Conservation (phyloP, 805 yeast genomes). For the Wickerhamomyces mucosus region DNA sequence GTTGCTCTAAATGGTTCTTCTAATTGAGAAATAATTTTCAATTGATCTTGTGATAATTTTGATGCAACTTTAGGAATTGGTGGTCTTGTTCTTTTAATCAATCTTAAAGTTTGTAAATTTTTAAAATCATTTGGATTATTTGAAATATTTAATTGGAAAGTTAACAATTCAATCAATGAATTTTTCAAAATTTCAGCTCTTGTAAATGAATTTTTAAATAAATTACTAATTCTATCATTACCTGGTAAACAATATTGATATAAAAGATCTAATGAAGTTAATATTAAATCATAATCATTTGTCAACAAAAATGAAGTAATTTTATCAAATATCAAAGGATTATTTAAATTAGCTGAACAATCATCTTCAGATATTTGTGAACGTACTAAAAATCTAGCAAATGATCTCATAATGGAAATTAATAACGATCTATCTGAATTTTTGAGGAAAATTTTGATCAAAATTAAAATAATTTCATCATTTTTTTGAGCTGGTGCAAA, state of each 20-base stretch:
- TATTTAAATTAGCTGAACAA: conserved; percentile 39
- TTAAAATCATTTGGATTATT: conserved; percentile 22
- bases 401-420: conserved; percentile 61
- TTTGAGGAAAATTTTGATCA: conserved; percentile 39
- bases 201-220: conserved; percentile 36
- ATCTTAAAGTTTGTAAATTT: conserved; percentile 21
- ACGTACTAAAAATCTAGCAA: conserved; percentile 71
- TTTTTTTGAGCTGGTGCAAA: conserved; percentile 64
- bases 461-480: conserved; percentile 54
- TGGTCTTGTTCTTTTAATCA: conserved; percentile 51
- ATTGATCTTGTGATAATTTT: conserved; percentile 41
- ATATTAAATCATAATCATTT: conserved; percentile 60
- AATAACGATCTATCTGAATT: conserved; percentile 62
- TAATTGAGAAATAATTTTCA: conserved; percentile 49
- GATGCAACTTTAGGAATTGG: conserved; percentile 62
- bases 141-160: conserved; percentile 33
- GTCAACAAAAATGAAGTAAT: conserved; percentile 49
- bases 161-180: conserved; percentile 54
- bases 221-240: conserved; percentile 40
- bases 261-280: conserved; percentile 71
- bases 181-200: conserved; percentile 44
- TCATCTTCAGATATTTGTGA: conserved; percentile 37
- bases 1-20: conserved; percentile 89
- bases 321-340: conserved; percentile 34
- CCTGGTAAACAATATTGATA: conserved; percentile 72